Conservation (phyloP, 176 grass and related monocot species). For the Thinopyrum elongatum region DNA sequence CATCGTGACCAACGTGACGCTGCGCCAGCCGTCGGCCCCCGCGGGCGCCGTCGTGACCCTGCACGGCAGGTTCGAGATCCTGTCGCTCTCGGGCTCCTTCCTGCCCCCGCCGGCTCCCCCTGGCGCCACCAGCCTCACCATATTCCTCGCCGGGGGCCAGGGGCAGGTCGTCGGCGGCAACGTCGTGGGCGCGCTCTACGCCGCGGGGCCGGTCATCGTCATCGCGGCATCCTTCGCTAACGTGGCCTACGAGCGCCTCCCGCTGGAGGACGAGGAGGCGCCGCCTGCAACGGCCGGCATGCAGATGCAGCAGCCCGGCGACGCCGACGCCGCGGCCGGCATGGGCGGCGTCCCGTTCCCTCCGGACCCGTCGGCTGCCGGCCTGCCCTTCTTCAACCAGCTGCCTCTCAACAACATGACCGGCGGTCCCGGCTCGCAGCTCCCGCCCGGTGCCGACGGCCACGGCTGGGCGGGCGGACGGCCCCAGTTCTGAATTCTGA, state of each 20-base stretch:
- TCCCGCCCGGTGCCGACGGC: constrained; percentile 62
- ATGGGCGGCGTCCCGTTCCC: constrained; percentile 51
- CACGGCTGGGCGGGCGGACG: constrained; percentile 51
- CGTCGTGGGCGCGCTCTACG: constrained; percentile 87
- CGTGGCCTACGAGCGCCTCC: constrained; percentile 96
- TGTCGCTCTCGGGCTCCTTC: constrained; percentile 93
- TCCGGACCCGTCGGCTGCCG: constrained; percentile 69
- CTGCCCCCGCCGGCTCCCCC: constrained; percentile 88
- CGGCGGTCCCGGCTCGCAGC: constrained; percentile 40
- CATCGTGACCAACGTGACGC: constrained; percentile 90
- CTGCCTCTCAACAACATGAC: constrained; percentile 79
- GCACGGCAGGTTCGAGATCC: constrained; percentile 97
- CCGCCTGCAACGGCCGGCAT: constrained; percentile 30
- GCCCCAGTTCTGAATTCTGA: constrained; percentile 60
- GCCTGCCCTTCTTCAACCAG: constrained; percentile 78
- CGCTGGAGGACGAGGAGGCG: constrained; percentile 87
- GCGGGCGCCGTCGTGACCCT: constrained; percentile 71
- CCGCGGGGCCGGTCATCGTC: constrained; percentile 89
- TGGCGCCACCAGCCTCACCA: constrained; percentile 92
- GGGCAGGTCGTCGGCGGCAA: constrained; percentile 94
- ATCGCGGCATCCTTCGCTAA: constrained; percentile 96
- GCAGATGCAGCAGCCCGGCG: constrained; percentile 61
- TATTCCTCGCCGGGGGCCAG: constrained; percentile 92
- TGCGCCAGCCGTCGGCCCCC: constrained; percentile 82
- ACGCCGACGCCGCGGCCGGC: constrained; percentile 39